Base-by-base conservation (phyloP, 208 protist species). In the Novymonas esmeraldas region DNA sequence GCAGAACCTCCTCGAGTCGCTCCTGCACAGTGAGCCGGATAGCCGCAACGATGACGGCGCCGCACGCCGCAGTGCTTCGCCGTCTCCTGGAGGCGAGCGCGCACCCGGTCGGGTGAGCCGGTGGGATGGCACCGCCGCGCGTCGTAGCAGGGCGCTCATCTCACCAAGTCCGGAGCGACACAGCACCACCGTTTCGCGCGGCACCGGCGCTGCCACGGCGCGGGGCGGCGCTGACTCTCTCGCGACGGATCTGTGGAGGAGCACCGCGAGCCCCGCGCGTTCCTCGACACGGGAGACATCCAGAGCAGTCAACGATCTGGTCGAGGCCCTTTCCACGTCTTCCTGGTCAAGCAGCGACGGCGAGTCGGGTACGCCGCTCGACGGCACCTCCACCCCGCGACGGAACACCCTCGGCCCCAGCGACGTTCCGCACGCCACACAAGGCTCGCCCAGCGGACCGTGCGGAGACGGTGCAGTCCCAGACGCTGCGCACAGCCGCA, bases 321-420 rank as follows among this genome's bases (percentile, higher is more conserved):
- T 86, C 10, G 79, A 86, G 41, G 82, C 70, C 14, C 67, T 92
- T 39, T 92, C 85, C 0, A 92, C 85, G 6, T 92, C 85, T 2
- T 88, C 85, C 13, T 92, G 82, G 85, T 87, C 82, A 13, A 77
- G 71, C 48, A 50, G 66, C 26, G 36, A 34, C 29, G 20, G 39
- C 50, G 29, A n/a, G 10, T 33, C 60, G n/a, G 45, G 10, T 14
- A n/a, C 24, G 31, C 49, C 42, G 13, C 20, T 31, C 0, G 60
- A 39, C 7, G 46, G 20, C 10, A 16, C 31, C 13, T 28, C 33
- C 22, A 11, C 34, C 10, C 18, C 34, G 11, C 2, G 3, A 28
- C n/a, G 34, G 29, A 26, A 28, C 29, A 22, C 54, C 26, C n/a
- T n/a, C n/a, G n/a, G n/a, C n/a, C n/a, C n/a, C n/a, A n/a, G n/a